A percentile compares a stretch with the other conserved stretches of the same genome.
Evolutionary conservation across 2,329 filamentous ascomycete genomes (phyloP).

Genomic region (Cadophora sp.): DNA sequence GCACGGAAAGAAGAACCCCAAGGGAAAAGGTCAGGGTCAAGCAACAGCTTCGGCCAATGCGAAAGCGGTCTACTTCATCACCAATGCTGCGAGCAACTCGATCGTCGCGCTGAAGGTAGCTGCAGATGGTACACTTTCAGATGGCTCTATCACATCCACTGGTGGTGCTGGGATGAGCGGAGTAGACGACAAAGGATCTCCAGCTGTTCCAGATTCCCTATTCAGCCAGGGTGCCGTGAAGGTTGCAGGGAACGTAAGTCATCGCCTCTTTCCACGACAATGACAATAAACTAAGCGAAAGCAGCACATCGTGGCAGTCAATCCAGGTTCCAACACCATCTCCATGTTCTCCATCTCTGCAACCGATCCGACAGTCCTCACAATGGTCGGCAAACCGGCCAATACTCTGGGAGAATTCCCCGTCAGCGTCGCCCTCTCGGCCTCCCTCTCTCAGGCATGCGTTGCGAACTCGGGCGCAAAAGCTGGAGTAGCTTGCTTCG

Average conservation of each 20-base stretch:
- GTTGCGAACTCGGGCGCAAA: conserved; percentile 54
- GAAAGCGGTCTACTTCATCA: conserved; percentile 62
- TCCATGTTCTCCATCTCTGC: conserved; percentile 55
- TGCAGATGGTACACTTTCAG: conserved; percentile 54
- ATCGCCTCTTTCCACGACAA: not conserved
- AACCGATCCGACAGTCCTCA: conserved; percentile 53
- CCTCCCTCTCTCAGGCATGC: conserved; percentile 52
- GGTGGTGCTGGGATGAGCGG: conserved; percentile 54
- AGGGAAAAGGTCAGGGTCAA: not conserved
- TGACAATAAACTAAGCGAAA: conserved; percentile 21
- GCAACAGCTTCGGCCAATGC: conserved; percentile 17
- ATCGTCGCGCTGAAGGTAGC: conserved; percentile 58
- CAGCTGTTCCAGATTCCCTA: conserved; percentile 57
- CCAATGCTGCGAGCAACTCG: conserved; percentile 57
- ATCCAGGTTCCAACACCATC: conserved; percentile 59
- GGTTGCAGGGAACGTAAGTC: conserved; percentile 56
- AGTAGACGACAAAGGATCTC: conserved; percentile 49
- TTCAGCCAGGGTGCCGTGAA: conserved; percentile 58
- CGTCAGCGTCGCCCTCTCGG: conserved; percentile 57
- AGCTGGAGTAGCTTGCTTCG: conserved; percentile 54
- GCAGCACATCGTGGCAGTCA: conserved; percentile 61
- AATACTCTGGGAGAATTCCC: conserved; percentile 59
- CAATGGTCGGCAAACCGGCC: conserved; percentile 52
- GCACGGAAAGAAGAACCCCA: not conserved
- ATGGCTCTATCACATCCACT: conserved; percentile 52